Conservation (phyloP, 208 protist genomes). For the Balamuthia mandrillaris region DNA sequence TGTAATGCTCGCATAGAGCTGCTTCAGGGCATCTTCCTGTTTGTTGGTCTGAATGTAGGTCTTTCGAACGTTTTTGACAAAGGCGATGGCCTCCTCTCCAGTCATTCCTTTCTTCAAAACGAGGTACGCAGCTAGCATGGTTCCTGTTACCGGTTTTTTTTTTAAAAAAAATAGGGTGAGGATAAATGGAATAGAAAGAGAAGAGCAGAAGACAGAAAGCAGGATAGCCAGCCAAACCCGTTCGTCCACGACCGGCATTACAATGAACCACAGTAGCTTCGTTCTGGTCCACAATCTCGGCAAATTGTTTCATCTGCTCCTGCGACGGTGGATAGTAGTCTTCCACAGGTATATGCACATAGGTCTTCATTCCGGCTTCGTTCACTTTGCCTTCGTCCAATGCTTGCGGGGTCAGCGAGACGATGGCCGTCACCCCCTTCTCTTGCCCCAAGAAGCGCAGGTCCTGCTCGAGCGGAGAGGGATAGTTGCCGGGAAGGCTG, state of each 20-base stretch:
- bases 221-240: too few species aligned
- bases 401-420: too few species aligned
- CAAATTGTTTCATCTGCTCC: not conserved
- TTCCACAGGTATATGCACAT: not conserved
- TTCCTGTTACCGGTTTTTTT: too few species aligned
- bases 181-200: too few species aligned
- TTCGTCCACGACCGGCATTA: not conserved
- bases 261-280: not conserved
- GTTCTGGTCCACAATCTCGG: not conserved
- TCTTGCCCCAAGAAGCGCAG: not conserved
- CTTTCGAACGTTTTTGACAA: too few species aligned
- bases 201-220: too few species aligned
- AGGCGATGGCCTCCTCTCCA: not conserved
- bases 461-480: not conserved
- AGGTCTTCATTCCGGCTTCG: not conserved
- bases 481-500: not conserved
- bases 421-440: not conserved
- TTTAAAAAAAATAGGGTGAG: too few species aligned
- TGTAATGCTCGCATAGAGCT: too few species aligned
- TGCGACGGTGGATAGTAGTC: not conserved
- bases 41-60: too few species aligned
- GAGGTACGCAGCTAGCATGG: not conserved
- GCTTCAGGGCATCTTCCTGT: too few species aligned
- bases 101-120: not conserved
- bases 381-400: too few species aligned